A percentile compares a stretch with the other conserved stretches of the same genome.
These are phyloP conservation scores for Leccinum ponderosum DNA, from an alignment of 1,284 basidiomycete species.

Conservation along the genomic window DNA sequence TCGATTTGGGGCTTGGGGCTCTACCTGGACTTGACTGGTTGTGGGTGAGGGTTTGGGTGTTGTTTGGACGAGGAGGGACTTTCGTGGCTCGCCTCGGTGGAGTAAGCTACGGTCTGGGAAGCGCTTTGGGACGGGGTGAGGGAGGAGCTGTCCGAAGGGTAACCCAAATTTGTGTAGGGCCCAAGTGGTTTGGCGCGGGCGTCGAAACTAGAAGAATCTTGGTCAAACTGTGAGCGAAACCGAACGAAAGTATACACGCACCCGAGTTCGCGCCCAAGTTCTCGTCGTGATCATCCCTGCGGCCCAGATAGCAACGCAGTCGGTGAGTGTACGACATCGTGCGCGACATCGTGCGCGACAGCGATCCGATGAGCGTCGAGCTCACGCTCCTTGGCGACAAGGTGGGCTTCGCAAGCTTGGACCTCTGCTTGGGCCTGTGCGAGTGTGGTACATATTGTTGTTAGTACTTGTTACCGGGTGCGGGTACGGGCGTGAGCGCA, in stretches of 20 bases:
- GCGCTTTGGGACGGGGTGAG: not conserved
- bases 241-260: not conserved
- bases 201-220: not conserved
- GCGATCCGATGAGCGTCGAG: conserved; percentile 51
- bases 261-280: not conserved
- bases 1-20: not conserved
- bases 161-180: not conserved
- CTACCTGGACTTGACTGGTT: not conserved
- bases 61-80: not conserved
- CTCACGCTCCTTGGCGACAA: conserved; percentile 65
- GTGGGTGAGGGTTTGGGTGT: not conserved
- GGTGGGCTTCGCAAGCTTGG: conserved; percentile 74
- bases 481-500: too few relatives aligned
- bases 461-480: too few relatives aligned
- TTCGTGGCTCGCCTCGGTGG: not conserved
- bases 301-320: conserved; percentile 66
- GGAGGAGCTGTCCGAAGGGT: not conserved
- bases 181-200: not conserved
- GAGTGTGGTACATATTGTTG: conserved; percentile 45
- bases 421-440: conserved; percentile 68
- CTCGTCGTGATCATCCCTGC: not conserved
- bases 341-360: conserved; percentile 58
- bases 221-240: not conserved
- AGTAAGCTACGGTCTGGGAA: not conserved
- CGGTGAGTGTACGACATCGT: conserved; percentile 61